Evolutionary conservation across 345 rosid genomes (phyloP).

Genomic region (Ceriops tagal): DNA sequence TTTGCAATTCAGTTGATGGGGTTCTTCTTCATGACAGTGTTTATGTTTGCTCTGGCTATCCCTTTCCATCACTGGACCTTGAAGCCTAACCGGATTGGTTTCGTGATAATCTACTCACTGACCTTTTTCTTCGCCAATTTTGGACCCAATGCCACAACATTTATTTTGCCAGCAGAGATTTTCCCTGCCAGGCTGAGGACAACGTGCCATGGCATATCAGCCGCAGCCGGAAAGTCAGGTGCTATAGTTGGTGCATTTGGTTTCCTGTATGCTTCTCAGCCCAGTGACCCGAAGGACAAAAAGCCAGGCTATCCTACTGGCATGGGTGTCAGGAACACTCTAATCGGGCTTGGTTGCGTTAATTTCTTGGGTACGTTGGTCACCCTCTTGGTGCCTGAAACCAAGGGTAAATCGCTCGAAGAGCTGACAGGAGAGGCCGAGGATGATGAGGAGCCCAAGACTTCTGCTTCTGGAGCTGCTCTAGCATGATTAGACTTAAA

Average conservation of each 20-base stretch:
- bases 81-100: constrained; percentile 18
- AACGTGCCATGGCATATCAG: constrained; percentile 34
- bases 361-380: constrained; percentile 22
- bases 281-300: constrained; percentile 2
- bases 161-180: constrained; percentile 32
- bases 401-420: constrained; percentile 28
- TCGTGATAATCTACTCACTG: constrained; percentile 16
- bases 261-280: constrained; percentile 22
- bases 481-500: constrained; percentile 3
- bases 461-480: constrained; percentile 1
- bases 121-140: constrained; percentile 31
- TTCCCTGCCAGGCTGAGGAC: constrained; percentile 27
- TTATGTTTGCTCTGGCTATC: constrained; percentile 30
- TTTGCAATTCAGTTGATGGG: constrained; percentile 26
- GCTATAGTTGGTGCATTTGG: constrained; percentile 30
- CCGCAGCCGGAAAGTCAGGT: constrained; percentile 30
- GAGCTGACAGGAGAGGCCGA: constrained; percentile 24
- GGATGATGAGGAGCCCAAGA: not conserved
- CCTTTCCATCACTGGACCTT: constrained; percentile 30
- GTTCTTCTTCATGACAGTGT: constrained; percentile 32
- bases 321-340: constrained; percentile 18
- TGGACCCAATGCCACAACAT: constrained; percentile 30
- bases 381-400: constrained; percentile 26
- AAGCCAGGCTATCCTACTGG: constrained; percentile 25
- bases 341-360: constrained; percentile 16